A percentile compares a stretch with the other conserved stretches of the same genome.
These are phyloP conservation scores for Mortierella claussenii DNA, from an alignment of 192 early-diverging fungal species.

Conservation along the genomic window DNA sequence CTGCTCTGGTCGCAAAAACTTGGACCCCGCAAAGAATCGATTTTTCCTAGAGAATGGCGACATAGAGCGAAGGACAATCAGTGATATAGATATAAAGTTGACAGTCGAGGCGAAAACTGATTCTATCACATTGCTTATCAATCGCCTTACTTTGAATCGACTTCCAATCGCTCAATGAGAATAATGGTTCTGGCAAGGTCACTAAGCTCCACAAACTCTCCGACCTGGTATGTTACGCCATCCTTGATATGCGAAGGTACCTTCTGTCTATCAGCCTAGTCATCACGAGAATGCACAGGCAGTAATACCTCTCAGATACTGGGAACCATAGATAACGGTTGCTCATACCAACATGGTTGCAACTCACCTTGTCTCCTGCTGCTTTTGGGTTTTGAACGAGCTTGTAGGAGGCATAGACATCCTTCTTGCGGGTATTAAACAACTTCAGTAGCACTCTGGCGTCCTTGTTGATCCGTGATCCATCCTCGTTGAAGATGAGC, in stretches of 20 bases:
- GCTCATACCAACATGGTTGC: too few species aligned
- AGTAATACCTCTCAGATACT: background rate
- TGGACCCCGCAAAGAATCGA: slow-evolving; percentile 36
- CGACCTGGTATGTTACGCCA: slow-evolving; percentile 17
- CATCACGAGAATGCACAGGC: background rate
- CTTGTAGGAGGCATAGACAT: slow-evolving; percentile 30
- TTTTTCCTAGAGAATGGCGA: slow-evolving; percentile 5
- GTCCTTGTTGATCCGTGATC: slow-evolving; percentile 85
- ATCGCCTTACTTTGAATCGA: slow-evolving; percentile 36
- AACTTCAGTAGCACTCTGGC: slow-evolving; percentile 64
- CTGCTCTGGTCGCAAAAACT: slow-evolving; percentile 50
- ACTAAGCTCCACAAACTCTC: slow-evolving; percentile 42
- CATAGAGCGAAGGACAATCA: too few species aligned
- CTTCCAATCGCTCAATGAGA: slow-evolving; percentile 39
- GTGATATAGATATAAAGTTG: background rate
- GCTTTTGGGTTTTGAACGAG: slow-evolving; percentile 27
- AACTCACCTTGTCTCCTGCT: slow-evolving; percentile 18
- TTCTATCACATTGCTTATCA: too few species aligned
- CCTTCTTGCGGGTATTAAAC: slow-evolving; percentile 50
- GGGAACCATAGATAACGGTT: background rate
- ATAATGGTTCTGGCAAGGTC: slow-evolving; percentile 30
- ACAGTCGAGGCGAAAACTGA: too few species aligned
- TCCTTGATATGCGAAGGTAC: slow-evolving; percentile 15
- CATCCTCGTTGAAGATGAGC: slow-evolving; percentile 86
- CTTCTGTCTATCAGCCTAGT: slow-evolving; percentile 21